Evolutionary conservation across 441 rosid genomes (phyloP), one percentile per base, ranked within the genome.

Genomic region (Erodium moschatum): DNA sequence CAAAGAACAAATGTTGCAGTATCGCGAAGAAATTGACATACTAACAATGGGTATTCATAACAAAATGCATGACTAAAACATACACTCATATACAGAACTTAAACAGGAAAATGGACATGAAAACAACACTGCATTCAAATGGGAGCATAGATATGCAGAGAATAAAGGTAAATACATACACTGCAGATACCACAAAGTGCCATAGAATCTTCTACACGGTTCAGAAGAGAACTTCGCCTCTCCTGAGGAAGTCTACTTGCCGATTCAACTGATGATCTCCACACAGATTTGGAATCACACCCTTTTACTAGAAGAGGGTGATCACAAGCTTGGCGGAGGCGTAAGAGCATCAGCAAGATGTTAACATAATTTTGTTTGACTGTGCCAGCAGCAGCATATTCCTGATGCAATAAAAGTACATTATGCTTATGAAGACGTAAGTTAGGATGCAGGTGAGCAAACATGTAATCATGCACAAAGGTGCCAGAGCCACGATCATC

Each of bases 251-350:
- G 87, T 71, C 79, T 80, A 80, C 85, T 88, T 29, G 86, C 90
- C 75, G 70, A 75, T 80, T 83, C 89, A 65, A 84, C 67, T 5
- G 95, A 83, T 18, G 85, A 81, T 70, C 67, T 85, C 80, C 82
- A 82, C 9, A 69, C 73, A 63, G 85, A 80, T 78, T 31, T 79
- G 74, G 85, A 83, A 81, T 86, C 85, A 56, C 71, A 72, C 9
- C 92, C 96, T 72, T 81, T 88, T 33, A 92, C 96, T 64, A 92
- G 92, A 82, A 85, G 90, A 70, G 92, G 97, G 74, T 91, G 94
- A 80, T 89, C 97, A 72, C 96, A 92, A 44, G 97, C 96, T 84
- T 92, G 97, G 61, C 96, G 89, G 71, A 92, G 95, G 52, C 97
- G 95, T 85, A 92, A 77, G 71, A 92, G 91, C 97, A 92, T 89